Base-by-base conservation (phyloP, 1,139 yeast genomes). In the Candida sanyaensis region DNA sequence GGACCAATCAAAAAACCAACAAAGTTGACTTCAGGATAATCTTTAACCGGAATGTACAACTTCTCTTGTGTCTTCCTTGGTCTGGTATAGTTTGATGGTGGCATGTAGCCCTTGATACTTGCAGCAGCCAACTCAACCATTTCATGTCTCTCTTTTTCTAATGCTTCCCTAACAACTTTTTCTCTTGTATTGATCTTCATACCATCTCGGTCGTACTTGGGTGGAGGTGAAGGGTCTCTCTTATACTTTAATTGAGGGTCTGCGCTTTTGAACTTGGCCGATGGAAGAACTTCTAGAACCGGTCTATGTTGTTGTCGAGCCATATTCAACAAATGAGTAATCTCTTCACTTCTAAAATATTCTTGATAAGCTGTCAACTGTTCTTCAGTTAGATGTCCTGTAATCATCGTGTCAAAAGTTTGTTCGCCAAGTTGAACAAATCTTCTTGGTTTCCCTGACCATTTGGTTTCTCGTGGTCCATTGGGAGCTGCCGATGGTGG, bases 1-100 rank as follows among this genome's bases (percentile, higher is more conserved):
- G 99, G 99, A 0, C 99, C 99, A 48, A 95, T 69, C 34, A 95
- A 71, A 46, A 88, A 76, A 0, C 99, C 99, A 47, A 93, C 89
- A 61, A 92, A 92, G 68, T 95, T 95, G 56, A 93, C 86, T 45
- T 88, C 95, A 0, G 98, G 98, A 65, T 90, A 87, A 52, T 91
- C 96, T 45, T 84, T 80, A 1, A 83, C 88, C 0, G 99, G 98
- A 17, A 95, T 81, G 63, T 83, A 92, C 45, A 90, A 78, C 66
- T 91, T 93, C 57, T 92, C 97, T 46, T 79, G 78, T 4, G 91
- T 84, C 57, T 81, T 84, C 3, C 69, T 64, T 6, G 88, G 86
- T 33, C 89, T 90, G 49, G 85, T 76, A 65, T 89, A 92, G 61
- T 88, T 95, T 13, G 75, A 71, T 0, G 99, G 99, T 1, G 97